Evolutionary conservation across 352 stramenopile species (phyloP), one percentile per base, ranked within the genome.

Genomic region (Globisporangium sylvaticum): DNA sequence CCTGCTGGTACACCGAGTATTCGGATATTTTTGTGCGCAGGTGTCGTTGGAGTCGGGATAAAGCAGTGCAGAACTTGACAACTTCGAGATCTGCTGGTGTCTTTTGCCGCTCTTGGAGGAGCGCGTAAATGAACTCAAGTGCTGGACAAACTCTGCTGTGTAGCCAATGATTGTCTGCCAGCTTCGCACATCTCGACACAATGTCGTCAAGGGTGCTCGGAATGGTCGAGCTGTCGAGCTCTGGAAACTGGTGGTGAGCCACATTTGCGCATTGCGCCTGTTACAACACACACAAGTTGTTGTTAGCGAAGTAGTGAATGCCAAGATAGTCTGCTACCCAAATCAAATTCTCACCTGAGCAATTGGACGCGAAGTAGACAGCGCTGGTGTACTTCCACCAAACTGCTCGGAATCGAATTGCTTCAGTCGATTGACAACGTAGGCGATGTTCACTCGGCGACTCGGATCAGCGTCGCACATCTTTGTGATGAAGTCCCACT

Each of bases 391-490:
- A 39, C 32, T 39, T 12, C 10, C 32, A 15, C 10, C 10, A 6
- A 4, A 18, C 14, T 20, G 37, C 53, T 58, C 25, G 1, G 20
- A 32, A 15, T 58, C 25, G 12, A 58, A 58, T 10, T 39, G 25
- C 18, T 58, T 58, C n/a, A 58, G 53, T 18, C 29, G 27, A 39
- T 58, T 58, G 22, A 58, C 53, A 39, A 58, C 25, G 20, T 39
- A 42, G 22, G 18, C 53, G 53, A 58, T 58, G 7, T 58, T 39
- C 2, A 42, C 53, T 9, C 25, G 53, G 9, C 29, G 9, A 14
- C 20, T 22, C 1, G 53, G 25, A 37, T 42, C 53, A 39, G 9
- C 10, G 0, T 10, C 27, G 10, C 53, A 58, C 53, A 58, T 58
- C 29, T 58, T 39, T 22, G 25, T 14, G 29, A 58, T 58, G 6